phyloP scores from a whole-genome alignment of 257 asterid genomes.

The Oldenlandia corymbosa region DNA sequence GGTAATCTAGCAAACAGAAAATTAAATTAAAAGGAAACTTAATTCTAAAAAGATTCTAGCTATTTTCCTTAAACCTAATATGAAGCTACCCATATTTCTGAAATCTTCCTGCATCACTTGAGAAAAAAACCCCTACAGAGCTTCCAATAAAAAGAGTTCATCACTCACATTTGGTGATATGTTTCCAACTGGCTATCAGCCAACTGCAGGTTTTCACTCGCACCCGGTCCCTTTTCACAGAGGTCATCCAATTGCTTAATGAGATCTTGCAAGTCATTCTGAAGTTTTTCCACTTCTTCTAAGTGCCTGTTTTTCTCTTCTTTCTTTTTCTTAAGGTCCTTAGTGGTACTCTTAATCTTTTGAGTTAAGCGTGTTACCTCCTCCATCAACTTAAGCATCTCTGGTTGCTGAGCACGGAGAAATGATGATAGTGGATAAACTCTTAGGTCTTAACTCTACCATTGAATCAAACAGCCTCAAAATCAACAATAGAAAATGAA shows the following conservation, averaged over 20 bases:
- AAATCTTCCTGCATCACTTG: too few relatives aligned
- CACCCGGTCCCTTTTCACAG: slow-evolving; percentile 69
- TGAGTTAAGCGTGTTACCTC: slow-evolving; percentile 70
- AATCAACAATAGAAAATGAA: neutral
- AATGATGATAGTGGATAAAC: slow-evolving; percentile 3
- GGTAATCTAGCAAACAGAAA: too few relatives aligned
- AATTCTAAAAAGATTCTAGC: too few relatives aligned
- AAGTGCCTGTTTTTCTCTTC: slow-evolving; percentile 70
- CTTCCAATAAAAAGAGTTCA: neutral
- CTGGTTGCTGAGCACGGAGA: slow-evolving; percentile 74
- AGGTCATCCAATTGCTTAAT: slow-evolving; percentile 72
- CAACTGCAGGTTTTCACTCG: slow-evolving; percentile 85
- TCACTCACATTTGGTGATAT: slow-evolving; percentile 79
- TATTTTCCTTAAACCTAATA: too few relatives aligned
- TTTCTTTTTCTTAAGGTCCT: slow-evolving; percentile 72
- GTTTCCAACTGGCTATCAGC: slow-evolving; percentile 94
- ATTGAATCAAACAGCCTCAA: neutral
- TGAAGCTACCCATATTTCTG: too few relatives aligned
- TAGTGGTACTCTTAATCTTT: slow-evolving; percentile 62
- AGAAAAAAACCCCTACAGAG: slow-evolving; percentile 10
- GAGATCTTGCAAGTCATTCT: slow-evolving; percentile 69
- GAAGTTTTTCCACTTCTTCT: slow-evolving; percentile 61
- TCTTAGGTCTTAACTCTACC: neutral
- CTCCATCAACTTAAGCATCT: slow-evolving; percentile 80
- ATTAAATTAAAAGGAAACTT: too few relatives aligned